Base-by-base conservation (phyloP, 768 basidiomycete species). In the Lactarius trivialis region DNA sequence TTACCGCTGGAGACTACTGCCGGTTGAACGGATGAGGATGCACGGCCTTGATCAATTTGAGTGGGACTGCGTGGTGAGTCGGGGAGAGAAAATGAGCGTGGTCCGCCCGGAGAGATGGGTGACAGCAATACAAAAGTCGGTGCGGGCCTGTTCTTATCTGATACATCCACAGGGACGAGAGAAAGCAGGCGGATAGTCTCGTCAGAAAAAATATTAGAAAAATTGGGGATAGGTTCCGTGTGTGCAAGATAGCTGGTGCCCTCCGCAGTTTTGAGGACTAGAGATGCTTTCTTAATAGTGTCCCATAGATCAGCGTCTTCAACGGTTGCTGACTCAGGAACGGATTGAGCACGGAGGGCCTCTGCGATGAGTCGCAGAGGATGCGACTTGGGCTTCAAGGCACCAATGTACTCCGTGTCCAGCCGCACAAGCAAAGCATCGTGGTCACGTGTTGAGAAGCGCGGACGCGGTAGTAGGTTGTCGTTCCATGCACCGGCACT, bases 361-460 rank as follows among this genome's bases (percentile, higher is more conserved):
- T 89, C 83, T 1, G 79, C 76, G 45, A 91, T 76, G 30, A 89
- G 76, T 24, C 78, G 80, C 15, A 86, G 73, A 2, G 86, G 84
- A 52, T 83, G 82, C 53, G 81, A 72, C 58, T 74, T 78, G 19
- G 75, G 72, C 43, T 76, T 76, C 14, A 72, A 54, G 17, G 66
- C 70, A 36, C 67, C 67, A 6, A 68, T 60, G 26, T 72, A 67
- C 64, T 86, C 78, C 4, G 84, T 81, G 58, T 85, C 82, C 24
- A 92, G 72, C 37, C 82, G 85, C 30, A 91, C 82, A 60, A 83
- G 83, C 28, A 92, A 77, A 0, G 89, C 86, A 58, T 83, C 81
- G 59, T 82, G 79, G 45, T 71, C 75, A 45, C 81, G 81, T 1
- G 90, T 91, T 6, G 88, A 83, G 68, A 91, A 85, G 0, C 81